phyloP scores from a whole-genome alignment of 192 early-diverging fungal genomes.

The Backusella australiensis region DNA sequence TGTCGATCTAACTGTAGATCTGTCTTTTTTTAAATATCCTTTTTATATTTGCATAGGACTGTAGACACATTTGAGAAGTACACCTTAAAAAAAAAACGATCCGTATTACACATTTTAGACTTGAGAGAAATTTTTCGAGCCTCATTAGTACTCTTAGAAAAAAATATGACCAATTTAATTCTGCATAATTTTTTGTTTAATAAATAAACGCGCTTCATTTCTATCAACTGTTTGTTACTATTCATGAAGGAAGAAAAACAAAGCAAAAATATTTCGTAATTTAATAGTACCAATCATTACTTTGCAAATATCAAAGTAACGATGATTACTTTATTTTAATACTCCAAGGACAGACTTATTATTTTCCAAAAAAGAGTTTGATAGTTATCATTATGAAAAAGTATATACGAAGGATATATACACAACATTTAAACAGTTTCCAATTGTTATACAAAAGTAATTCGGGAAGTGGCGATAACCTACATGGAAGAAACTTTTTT shows the following conservation, averaged over 20 bases:
- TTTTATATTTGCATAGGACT: background rate
- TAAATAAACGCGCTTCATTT: background rate
- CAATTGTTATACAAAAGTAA: background rate
- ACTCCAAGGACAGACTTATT: background rate
- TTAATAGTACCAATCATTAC: background rate
- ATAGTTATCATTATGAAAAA: background rate
- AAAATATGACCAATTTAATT: background rate
- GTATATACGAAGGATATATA: background rate
- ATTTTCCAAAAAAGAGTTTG: background rate
- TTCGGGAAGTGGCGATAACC: background rate
- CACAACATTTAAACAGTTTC: background rate
- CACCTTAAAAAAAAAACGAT: background rate
- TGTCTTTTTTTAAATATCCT: background rate
- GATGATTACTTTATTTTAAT: background rate
- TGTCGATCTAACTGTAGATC: background rate
- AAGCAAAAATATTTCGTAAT: background rate
- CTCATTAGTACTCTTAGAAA: background rate
- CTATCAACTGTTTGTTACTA: background rate
- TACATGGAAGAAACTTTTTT: background rate
- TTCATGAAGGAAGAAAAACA: background rate
- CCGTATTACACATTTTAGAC: too few species aligned
- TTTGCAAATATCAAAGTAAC: background rate
- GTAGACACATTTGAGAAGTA: background rate
- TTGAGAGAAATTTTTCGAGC: background rate
- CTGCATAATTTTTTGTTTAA: background rate